Conservation (phyloP, 1,284 basidiomycete species). For the Leccinum angustisporum region DNA sequence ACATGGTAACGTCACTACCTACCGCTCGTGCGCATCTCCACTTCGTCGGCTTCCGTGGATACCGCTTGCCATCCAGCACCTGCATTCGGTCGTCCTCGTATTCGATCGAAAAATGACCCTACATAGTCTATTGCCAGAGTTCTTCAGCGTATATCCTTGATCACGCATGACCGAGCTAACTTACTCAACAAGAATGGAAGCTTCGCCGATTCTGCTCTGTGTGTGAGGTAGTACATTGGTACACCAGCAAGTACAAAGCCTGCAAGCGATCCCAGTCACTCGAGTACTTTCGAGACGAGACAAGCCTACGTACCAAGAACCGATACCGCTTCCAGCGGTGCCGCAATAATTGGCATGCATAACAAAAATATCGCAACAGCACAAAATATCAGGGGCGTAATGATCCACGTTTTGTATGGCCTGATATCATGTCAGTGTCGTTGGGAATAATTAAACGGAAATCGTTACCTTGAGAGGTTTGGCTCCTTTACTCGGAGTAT, state of each 20-base stretch:
- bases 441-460: neutral
- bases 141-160: conserved; percentile 4
- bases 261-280: conserved; percentile 26
- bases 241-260: conserved; percentile 74
- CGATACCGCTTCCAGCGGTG: conserved; percentile 84
- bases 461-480: conserved; percentile 68
- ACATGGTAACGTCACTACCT: neutral
- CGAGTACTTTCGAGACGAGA: neutral
- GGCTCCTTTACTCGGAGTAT: conserved; percentile 92
- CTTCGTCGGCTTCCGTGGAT: conserved; percentile 69
- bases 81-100: conserved; percentile 50
- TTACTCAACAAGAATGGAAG: conserved; percentile 49
- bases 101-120: conserved; percentile 40
- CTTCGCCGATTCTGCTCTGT: conserved; percentile 45
- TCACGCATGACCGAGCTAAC: conserved; percentile 22
- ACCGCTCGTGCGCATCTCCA: conserved; percentile 48
- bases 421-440: conserved; percentile 38
- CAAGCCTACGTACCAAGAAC: conserved; percentile 66
- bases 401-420: conserved; percentile 90
- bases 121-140: conserved; percentile 41
- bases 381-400: conserved; percentile 90
- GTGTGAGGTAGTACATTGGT: conserved; percentile 84
- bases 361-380: conserved; percentile 90
- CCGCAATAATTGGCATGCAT: conserved; percentile 93
- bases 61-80: conserved; percentile 74